Evolutionary conservation across 306 rosid species (phyloP), one percentile per base, ranked within the genome.

Genomic region (Vicia villosa): DNA sequence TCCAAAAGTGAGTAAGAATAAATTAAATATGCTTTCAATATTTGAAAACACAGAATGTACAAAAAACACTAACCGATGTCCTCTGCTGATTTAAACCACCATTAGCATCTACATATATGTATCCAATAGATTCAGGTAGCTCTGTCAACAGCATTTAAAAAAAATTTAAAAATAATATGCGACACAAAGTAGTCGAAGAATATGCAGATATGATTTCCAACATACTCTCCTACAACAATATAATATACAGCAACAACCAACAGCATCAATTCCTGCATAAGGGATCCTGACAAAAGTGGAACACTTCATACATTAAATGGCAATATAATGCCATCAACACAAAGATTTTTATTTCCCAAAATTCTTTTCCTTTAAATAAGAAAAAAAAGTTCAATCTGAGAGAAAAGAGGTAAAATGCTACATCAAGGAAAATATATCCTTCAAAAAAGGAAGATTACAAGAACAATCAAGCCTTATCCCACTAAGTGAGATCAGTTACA

Each of bases 1-100:
- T 38, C 65, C 54, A 69, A 51, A 73, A 66, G 41, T 36, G 7
- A 63, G 22, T 38, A 75, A 36, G 49, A 19, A 66, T 49, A 68
- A 61, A 62, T 68, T 63, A 20, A 68, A 62, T 41, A 63, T 17
- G 38, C 70, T 69, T 51, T 57, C 12, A 70, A 75, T 58, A 64
- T 63, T 64, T 49, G 34, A 56, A 51, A 52, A 32, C 16, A 71
- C 38, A 32, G 77, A 79, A 50, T 54, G n/a, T 41, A 76, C 30
- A 1, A 16, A 65, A 76, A 67, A 71, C 70, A 85, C 94, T 82
- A 61, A 94, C 98, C 30, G 99, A 94, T 75, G 97, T 89, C 80
- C 99, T 81, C 74, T 94, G 99, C 82, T 94, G 99, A 82, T 94
- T 91, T 73, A 94, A 75, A 59, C 99, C 99, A 66, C 99, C 99